A percentile compares a stretch with the other conserved stretches of the same genome.
These are phyloP conservation scores for Stenogyne calaminthoides DNA, from an alignment of 305 asterid species.

Conservation along the genomic window DNA sequence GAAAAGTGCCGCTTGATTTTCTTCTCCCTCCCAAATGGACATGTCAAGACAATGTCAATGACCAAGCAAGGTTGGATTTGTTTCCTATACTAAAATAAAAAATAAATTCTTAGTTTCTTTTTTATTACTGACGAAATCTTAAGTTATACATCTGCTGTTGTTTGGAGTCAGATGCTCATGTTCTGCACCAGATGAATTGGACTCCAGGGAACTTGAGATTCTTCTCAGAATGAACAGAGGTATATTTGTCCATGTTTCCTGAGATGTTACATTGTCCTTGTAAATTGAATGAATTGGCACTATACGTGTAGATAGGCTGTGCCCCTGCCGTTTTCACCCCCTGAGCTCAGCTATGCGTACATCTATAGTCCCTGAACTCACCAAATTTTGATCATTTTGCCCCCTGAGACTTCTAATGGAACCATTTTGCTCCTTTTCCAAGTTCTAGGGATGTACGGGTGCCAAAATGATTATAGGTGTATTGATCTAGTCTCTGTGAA, in stretches of 20 bases:
- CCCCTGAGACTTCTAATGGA: not conserved
- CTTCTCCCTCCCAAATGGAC: constrained; percentile 91
- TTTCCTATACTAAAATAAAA: not conserved
- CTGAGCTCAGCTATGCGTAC: not conserved
- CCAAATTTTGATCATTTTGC: not conserved
- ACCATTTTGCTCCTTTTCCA: not conserved
- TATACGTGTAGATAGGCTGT: too few relatives aligned
- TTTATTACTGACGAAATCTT: not conserved
- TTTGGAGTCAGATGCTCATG: constrained; percentile 68
- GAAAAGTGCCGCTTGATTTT: constrained; percentile 70
- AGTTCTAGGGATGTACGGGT: not conserved
- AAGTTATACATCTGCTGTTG: constrained; percentile 13
- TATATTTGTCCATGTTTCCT: constrained; percentile 28
- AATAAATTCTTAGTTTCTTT: not conserved
- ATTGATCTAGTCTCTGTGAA: too few relatives aligned
- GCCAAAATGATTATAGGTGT: too few relatives aligned
- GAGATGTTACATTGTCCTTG: not conserved
- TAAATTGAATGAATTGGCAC: too few relatives aligned
- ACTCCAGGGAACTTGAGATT: constrained; percentile 68
- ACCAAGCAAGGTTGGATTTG: constrained; percentile 56
- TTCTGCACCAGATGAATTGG: constrained; percentile 73
- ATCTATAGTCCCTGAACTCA: too few relatives aligned
- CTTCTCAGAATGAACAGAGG: constrained; percentile 83
- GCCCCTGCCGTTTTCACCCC: too few relatives aligned
- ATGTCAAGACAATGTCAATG: constrained; percentile 65